Base-by-base conservation (phyloP, 1,284 basidiomycete genomes). In the Testicularia cyperi region DNA sequence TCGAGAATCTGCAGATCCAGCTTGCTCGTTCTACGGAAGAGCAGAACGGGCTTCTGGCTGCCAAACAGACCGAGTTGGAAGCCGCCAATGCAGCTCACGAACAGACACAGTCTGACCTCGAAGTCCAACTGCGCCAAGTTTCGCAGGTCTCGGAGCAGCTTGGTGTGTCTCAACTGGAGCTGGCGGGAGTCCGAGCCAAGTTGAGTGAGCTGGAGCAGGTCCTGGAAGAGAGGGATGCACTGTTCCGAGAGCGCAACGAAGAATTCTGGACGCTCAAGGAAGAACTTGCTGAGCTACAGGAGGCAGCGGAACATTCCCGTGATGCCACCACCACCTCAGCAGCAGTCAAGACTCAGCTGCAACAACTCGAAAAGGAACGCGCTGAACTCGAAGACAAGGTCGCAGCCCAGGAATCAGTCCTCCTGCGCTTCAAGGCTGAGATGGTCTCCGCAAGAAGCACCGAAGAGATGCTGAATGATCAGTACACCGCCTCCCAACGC, bases 231-330 rank as follows among this genome's bases (percentile, higher is more conserved):
- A 31, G 55, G 3, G 55, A 64, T 14, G 43, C 6, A 1, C 45
- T 45, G 14, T 32, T 64, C 5, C 15, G 21, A 1, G 10, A 10
- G 13, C 49, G 65, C 35, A 65, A 68, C 36, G 21, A 25, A 0
- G 63, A 68, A 19, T 68, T 54, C 39, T 68, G 65, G 65, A 35
- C 37, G 6, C 38, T 62, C n/a, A 68, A 68, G 25, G 65, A 68
- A 38, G 65, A 68, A 42, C 41, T 68, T 0, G 65, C 63, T 12
- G 63, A 57, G 41, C 36, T 65, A 23, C 62, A 68, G 29, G 65
- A 68, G 19, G 33, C 44, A 8, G 52, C 39, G 1, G 33, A 66
- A 26, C 42, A 42, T 4, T 43, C 47, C 8, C 21, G 23, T 0
- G 12, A 22, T 9, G 32, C 31, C 3, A 3, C 23, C 3, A 22